phyloP scores from a whole-genome alignment of 306 rosid genomes.

The Sicyos baderoa region DNA sequence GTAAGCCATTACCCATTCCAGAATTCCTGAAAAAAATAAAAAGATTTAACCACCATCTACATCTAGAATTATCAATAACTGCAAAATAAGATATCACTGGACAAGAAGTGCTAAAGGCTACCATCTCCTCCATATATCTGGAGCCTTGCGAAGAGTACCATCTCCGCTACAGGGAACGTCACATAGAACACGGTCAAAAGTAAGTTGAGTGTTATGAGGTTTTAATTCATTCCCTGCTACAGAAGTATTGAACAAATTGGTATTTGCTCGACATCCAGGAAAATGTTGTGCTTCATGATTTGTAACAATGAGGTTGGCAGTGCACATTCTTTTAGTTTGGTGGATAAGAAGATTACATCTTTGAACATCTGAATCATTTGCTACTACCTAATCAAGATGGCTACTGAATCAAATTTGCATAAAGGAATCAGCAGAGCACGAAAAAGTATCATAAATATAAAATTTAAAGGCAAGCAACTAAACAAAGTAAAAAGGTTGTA shows the following conservation, averaged over 20 bases:
- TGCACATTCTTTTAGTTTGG: slow-evolving; percentile 98
- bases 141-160: slow-evolving; percentile 99
- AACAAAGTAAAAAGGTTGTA: not conserved
- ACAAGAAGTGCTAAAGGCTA: slow-evolving; percentile 26
- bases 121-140: slow-evolving; percentile 99
- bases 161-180: slow-evolving; percentile 99
- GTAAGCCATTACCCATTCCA: slow-evolving; percentile 84
- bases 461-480: not conserved
- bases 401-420: slow-evolving; percentile 15
- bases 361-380: slow-evolving; percentile 96
- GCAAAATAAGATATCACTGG: not conserved
- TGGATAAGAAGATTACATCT: slow-evolving; percentile 98
- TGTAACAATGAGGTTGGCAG: slow-evolving; percentile 88
- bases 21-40: slow-evolving; percentile 48
- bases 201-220: slow-evolving; percentile 40
- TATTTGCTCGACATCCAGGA: slow-evolving; percentile 65
- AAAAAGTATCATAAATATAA: slow-evolving; percentile 2
- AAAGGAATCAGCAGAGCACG: slow-evolving; percentile 12
- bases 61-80: slow-evolving; percentile 8
- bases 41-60: not conserved
- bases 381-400: slow-evolving; percentile 57
- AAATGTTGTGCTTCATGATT: slow-evolving; percentile 99
- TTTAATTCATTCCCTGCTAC: slow-evolving; percentile 9
- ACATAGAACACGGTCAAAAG: slow-evolving; percentile 87
- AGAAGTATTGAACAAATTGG: too few species aligned